These are phyloP conservation scores for Ustilago cynodontis DNA, from an alignment of 1,284 basidiomycete genomes.

Conservation along the genomic window DNA sequence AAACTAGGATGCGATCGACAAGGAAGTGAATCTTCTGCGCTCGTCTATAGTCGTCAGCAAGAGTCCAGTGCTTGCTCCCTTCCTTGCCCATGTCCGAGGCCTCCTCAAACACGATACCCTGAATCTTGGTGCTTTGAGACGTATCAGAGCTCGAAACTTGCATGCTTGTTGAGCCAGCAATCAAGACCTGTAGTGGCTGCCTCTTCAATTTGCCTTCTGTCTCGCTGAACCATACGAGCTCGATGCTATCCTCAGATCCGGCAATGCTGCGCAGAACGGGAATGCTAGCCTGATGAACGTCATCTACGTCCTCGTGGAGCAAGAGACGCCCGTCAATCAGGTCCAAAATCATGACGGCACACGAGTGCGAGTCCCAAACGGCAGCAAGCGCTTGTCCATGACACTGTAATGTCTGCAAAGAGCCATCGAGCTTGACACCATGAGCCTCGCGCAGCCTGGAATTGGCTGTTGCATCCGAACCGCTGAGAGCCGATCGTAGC, in stretches of 20 bases:
- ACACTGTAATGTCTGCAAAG: conserved; percentile 19
- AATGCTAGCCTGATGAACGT: conserved; percentile 13
- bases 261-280: conserved; percentile 1
- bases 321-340: conserved; percentile 21
- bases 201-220: conserved; percentile 16
- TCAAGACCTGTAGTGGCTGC: conserved; percentile 6
- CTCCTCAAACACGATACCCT: conserved; percentile 9
- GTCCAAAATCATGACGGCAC: conserved; percentile 23
- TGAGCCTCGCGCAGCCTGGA: conserved; percentile 28
- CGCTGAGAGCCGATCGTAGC: conserved; percentile 33
- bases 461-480: conserved; percentile 13
- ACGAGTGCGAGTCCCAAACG: conserved; percentile 38
- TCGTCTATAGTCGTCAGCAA: conserved; percentile 1
- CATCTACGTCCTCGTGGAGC: conserved; percentile 28
- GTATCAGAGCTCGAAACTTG: background rate
- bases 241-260: conserved; percentile 13
- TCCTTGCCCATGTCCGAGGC: background rate
- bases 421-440: conserved; percentile 21
- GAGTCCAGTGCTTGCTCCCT: conserved; percentile 4
- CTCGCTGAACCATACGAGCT: conserved; percentile 30
- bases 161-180: background rate
- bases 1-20: conserved; percentile 7
- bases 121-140: background rate
- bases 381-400: conserved; percentile 12
- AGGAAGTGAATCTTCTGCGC: conserved; percentile 6